Percentiles rank a stretch among this genome's conserved stretches.
Evolutionary conservation across 495 filamentous ascomycete species (phyloP).

Genomic region (Aspergillus heteromorphus): DNA sequence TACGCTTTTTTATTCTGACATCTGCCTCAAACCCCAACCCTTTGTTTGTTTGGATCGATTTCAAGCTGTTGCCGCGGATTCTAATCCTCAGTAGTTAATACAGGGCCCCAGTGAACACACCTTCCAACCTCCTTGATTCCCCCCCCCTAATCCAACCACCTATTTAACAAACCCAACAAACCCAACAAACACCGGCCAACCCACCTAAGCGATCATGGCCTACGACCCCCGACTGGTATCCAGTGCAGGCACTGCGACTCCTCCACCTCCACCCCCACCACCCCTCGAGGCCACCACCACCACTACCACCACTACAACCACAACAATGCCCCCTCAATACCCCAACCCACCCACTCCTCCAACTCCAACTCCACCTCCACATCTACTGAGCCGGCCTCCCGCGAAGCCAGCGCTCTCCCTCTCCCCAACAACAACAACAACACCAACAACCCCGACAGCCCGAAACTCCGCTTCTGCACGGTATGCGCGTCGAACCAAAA

Average conservation of each 20-base stretch:
- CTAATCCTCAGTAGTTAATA: conserved; percentile 28
- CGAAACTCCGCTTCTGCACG: conserved; percentile 93
- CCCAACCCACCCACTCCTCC: conserved; percentile 24
- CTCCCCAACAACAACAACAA: conserved; percentile 30
- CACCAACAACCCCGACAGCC: conserved; percentile 50
- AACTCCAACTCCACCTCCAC: conserved; percentile 35
- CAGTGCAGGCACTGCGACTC: conserved; percentile 36
- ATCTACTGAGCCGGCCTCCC: conserved; percentile 26
- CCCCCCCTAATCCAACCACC: neutral
- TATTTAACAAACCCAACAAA: conserved; percentile 12
- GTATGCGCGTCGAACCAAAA: conserved; percentile 98
- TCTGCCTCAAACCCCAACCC: conserved; percentile 1
- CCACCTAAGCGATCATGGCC: conserved; percentile 44
- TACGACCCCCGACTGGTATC: conserved; percentile 50
- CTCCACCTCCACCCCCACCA: conserved; percentile 45
- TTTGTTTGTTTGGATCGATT: conserved; percentile 8
- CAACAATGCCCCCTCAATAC: neutral
- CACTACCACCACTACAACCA: conserved; percentile 40
- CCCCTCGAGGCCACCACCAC: conserved; percentile 25
- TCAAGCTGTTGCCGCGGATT: neutral
- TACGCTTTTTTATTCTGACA: conserved; percentile 46
- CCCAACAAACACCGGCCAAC: conserved; percentile 9
- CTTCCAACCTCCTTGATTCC: conserved; percentile 36
- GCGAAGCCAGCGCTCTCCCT: conserved; percentile 1
- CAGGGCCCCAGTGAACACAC: conserved; percentile 36